phyloP scores from a whole-genome alignment of 1,284 basidiomycete genomes.

The Puccinia horiana region DNA sequence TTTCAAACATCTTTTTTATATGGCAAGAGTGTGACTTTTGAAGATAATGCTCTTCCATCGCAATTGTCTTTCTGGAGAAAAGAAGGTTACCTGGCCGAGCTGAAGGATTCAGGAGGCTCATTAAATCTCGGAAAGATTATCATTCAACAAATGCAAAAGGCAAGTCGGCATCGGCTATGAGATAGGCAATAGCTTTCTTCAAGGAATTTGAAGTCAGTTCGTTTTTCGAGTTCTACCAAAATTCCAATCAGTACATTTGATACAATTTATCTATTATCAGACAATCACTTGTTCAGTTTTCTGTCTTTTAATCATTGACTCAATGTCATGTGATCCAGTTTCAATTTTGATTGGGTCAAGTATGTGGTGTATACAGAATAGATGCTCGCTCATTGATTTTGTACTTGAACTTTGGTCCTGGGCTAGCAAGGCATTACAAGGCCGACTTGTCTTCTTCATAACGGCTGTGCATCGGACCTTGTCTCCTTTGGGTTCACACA shows the following conservation, averaged over 20 bases:
- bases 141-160: constrained; percentile 5
- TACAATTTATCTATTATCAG: background rate
- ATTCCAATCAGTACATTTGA: background rate
- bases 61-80: constrained; percentile 8
- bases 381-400: constrained; percentile 3
- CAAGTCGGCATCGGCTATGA: background rate
- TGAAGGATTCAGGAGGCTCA: background rate
- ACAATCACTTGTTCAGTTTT: background rate
- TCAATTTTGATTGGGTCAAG: background rate
- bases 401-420: background rate
- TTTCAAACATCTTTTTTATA: background rate
- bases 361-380: background rate
- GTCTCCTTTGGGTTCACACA: background rate
- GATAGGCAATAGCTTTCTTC: background rate
- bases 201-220: background rate
- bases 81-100: background rate
- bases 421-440: background rate
- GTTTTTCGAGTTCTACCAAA: background rate
- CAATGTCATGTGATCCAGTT: background rate
- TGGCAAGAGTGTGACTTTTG: background rate
- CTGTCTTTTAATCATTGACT: background rate
- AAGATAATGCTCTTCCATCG: background rate
- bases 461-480: background rate
- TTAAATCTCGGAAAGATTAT: background rate
- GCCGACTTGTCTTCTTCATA: background rate